phyloP scores from a whole-genome alignment of 208 protist genomes.

The Porcisia hertigi region DNA sequence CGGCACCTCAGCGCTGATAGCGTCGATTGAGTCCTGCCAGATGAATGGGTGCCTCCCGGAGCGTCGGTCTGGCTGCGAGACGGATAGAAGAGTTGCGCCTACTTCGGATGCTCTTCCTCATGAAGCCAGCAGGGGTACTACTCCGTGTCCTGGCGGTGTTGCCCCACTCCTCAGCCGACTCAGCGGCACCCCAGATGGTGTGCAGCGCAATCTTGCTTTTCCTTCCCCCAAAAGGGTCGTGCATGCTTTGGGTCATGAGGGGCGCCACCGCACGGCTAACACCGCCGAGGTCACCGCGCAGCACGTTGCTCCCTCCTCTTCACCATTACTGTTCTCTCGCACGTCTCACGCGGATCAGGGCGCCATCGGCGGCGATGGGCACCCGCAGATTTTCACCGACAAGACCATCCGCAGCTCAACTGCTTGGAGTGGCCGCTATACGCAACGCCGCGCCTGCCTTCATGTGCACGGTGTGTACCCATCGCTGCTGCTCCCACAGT shows the following conservation, averaged over 20 bases:
- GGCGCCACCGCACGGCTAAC: neutral
- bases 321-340: neutral
- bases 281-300: neutral
- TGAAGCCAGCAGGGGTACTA: neutral
- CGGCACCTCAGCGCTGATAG: neutral
- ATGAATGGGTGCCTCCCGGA: neutral
- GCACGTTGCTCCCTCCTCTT: neutral
- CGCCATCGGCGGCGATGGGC: neutral
- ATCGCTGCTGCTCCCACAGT: constrained; percentile 69
- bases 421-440: constrained; percentile 2
- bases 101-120: neutral
- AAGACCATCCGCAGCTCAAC: constrained; percentile 4
- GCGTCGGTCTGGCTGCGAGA: neutral
- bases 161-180: neutral
- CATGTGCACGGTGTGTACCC: constrained; percentile 85
- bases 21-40: neutral
- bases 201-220: neutral
- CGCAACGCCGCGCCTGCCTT: constrained; percentile 55
- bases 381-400: neutral
- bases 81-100: neutral
- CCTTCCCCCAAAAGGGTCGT: neutral
- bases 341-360: neutral
- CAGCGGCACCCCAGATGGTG: neutral
- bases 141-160: neutral
- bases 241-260: neutral